These are phyloP conservation scores for Phytophthora sansomeana DNA, from an alignment of 352 stramenopile species.

Conservation along the genomic window DNA sequence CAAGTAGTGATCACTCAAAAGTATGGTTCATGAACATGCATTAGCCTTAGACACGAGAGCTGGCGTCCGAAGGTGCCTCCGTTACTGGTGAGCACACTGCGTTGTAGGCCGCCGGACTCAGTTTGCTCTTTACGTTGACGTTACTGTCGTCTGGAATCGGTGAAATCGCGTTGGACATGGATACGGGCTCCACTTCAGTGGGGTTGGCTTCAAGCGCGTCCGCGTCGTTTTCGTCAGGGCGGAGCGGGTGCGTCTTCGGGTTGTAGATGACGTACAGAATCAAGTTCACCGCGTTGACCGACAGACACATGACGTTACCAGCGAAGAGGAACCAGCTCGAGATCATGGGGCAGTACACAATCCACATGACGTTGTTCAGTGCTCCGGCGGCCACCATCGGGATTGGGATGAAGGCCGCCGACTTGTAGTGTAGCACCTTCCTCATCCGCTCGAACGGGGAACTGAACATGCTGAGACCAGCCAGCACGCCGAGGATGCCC, in stretches of 20 bases:
- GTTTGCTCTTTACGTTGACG: slow-evolving; percentile 13
- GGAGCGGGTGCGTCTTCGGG: slow-evolving; percentile 41
- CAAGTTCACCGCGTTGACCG: slow-evolving; percentile 33
- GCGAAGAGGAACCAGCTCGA: slow-evolving; percentile 49
- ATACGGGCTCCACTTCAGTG: slow-evolving; percentile 16
- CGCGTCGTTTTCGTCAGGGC: slow-evolving; percentile 21
- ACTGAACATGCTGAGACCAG: slow-evolving; percentile 40
- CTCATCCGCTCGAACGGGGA: slow-evolving; percentile 47
- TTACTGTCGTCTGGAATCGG: slow-evolving; percentile 14
- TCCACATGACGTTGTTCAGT: slow-evolving; percentile 48
- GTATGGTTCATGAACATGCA: too few species aligned
- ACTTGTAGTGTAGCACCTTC: slow-evolving; percentile 47
- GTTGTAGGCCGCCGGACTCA: slow-evolving; percentile 30
- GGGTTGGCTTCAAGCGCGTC: slow-evolving; percentile 22
- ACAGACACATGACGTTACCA: slow-evolving; percentile 35
- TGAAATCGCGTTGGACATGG: slow-evolving; percentile 24
- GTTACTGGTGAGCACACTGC: slow-evolving; percentile 31
- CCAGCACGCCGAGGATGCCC: slow-evolving; percentile 37
- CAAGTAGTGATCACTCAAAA: too few species aligned
- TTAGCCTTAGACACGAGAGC: slow-evolving; percentile 23
- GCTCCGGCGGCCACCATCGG: slow-evolving; percentile 37
- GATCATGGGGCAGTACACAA: slow-evolving; percentile 40
- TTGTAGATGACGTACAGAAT: slow-evolving; percentile 42
- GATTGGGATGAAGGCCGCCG: slow-evolving; percentile 48
- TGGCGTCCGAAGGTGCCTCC: slow-evolving; percentile 10